Percentiles rank a stretch among this genome's conserved stretches.
These are phyloP conservation scores for Malassezia dermatis DNA, from an alignment of 1,284 basidiomycete genomes.

Conservation along the genomic window DNA sequence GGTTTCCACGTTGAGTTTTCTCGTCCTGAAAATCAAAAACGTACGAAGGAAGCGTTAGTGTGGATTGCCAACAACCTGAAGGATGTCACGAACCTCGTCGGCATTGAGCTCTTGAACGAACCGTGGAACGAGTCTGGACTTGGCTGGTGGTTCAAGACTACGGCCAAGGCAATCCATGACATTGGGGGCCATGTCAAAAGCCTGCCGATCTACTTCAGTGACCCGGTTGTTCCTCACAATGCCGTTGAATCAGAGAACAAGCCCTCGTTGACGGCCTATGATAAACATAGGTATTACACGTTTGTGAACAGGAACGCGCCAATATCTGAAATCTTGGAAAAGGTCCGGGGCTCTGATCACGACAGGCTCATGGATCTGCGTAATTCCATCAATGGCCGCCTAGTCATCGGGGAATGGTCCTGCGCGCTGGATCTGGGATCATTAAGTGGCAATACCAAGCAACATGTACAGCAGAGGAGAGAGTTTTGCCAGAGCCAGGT, in stretches of 20 bases:
- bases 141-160: conserved; percentile 43
- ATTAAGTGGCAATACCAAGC: conserved; percentile 53
- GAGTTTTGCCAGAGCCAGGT: conserved; percentile 60
- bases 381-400: conserved; percentile 51
- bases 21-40: conserved; percentile 52
- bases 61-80: conserved; percentile 57
- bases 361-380: conserved; percentile 20
- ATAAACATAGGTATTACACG: conserved; percentile 61
- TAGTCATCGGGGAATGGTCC: conserved; percentile 55
- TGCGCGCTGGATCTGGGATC: conserved; percentile 57
- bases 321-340: conserved; percentile 30
- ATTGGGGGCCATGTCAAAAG: conserved; percentile 51
- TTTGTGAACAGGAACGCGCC: conserved; percentile 49
- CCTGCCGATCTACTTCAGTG: conserved; percentile 64
- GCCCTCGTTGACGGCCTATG: conserved; percentile 62
- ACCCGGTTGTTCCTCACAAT: conserved; percentile 59
- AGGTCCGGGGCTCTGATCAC: conserved; percentile 22
- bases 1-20: conserved; percentile 57
- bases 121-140: conserved; percentile 49
- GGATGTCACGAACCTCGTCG: conserved; percentile 62
- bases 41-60: conserved; percentile 57
- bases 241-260: conserved; percentile 56
- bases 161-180: conserved; percentile 55
- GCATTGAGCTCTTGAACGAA: conserved; percentile 65
- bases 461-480: conserved; percentile 50